Evolutionary conservation across 768 basidiomycete genomes (phyloP).

Genomic region (Tubosaeta sp.): DNA sequence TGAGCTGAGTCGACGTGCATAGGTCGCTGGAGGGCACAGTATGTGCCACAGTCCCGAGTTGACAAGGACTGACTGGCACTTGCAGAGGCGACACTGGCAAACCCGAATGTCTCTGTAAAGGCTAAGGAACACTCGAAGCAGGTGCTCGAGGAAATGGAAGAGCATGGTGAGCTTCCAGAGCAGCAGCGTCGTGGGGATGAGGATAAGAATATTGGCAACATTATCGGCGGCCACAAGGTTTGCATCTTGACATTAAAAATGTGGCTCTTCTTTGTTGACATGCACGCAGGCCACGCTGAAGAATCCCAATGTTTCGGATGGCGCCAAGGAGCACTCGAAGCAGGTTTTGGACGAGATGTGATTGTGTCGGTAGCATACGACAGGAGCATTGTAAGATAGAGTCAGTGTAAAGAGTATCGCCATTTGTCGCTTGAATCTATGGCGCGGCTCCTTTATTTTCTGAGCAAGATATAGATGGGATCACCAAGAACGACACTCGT

Average conservation of each 20-base stretch:
- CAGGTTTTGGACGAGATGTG: slow-evolving; percentile 10
- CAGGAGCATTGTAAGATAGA: slow-evolving; percentile 7
- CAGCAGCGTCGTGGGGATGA: not conserved
- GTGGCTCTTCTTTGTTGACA: not conserved
- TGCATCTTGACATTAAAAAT: not conserved
- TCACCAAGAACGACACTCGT: slow-evolving; percentile 90
- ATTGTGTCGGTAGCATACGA: not conserved
- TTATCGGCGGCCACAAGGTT: slow-evolving; percentile 23
- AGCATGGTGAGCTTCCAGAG: slow-evolving; percentile 11
- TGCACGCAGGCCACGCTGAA: slow-evolving; percentile 17
- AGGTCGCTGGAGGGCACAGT: slow-evolving; percentile 18
- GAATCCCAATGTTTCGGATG: slow-evolving; percentile 20
- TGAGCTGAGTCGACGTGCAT: not conserved
- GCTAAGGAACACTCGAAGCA: slow-evolving; percentile 23
- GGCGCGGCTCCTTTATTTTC: slow-evolving; percentile 47
- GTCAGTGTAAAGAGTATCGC: not conserved
- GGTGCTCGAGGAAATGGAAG: slow-evolving; percentile 22
- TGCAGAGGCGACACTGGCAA: slow-evolving; percentile 23
- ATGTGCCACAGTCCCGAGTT: not conserved
- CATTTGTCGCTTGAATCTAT: not conserved
- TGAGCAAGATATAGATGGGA: slow-evolving; percentile 83
- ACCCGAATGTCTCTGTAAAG: slow-evolving; percentile 23
- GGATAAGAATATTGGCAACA: slow-evolving; percentile 13
- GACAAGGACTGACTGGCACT: not conserved
- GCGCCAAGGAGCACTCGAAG: slow-evolving; percentile 13